Percentiles rank a stretch among this genome's conserved stretches.
phyloP scores from a whole-genome alignment of 1,284 basidiomycete species.

The Boletus smithii region DNA sequence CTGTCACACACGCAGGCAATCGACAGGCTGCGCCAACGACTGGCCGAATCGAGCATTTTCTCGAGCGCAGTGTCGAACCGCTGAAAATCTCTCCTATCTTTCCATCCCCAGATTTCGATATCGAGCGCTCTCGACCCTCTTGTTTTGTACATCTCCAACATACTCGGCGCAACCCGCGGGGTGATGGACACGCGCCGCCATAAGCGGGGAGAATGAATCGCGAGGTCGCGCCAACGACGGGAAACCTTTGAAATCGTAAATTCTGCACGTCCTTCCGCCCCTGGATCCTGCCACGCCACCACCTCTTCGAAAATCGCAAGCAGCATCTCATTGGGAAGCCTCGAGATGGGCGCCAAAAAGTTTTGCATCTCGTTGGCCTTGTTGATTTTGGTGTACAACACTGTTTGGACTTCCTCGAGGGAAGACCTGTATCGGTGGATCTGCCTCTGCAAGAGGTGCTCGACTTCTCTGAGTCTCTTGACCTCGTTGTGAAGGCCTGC shows the following conservation, averaged over 20 bases:
- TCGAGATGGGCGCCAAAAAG: conserved; percentile 28
- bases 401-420: conserved; percentile 21
- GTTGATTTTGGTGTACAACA: conserved; percentile 17
- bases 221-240: conserved; percentile 30
- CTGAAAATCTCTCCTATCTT: conserved; percentile 32
- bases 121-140: conserved; percentile 27
- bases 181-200: conserved; percentile 27
- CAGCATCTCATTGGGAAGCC: conserved; percentile 31
- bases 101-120: conserved; percentile 30
- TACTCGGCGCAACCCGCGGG: conserved; percentile 20
- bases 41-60: conserved; percentile 25
- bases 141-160: conserved; percentile 27
- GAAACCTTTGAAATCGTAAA: conserved; percentile 30
- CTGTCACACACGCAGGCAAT: conserved; percentile 27
- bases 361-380: conserved; percentile 33
- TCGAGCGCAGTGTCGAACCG: conserved; percentile 29
- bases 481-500: conserved; percentile 21
- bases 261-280: conserved; percentile 21
- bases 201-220: conserved; percentile 27
- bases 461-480: conserved; percentile 18
- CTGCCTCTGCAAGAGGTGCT: conserved; percentile 16
- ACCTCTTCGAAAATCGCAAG: conserved; percentile 32
- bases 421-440: conserved; percentile 17
- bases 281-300: conserved; percentile 25
- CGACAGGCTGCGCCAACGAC: conserved; percentile 29